These are phyloP conservation scores for Tephrocybe sp. DNA, from an alignment of 768 basidiomycete species.

Conservation along the genomic window DNA sequence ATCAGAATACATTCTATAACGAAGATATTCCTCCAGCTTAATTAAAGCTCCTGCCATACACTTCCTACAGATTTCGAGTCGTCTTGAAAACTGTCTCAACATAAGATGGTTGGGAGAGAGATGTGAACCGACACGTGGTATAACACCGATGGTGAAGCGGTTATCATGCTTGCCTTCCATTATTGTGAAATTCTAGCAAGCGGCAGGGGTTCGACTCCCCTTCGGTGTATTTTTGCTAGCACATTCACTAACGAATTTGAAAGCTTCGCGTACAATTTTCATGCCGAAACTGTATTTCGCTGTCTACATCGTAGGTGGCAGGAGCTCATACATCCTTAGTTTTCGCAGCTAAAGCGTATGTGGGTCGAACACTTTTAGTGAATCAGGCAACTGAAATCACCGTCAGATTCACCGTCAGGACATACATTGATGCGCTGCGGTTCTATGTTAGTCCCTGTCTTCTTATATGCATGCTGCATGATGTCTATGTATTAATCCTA, in stretches of 20 bases:
- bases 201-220: constrained; percentile 80
- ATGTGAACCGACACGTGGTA: too few relatives aligned
- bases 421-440: neutral
- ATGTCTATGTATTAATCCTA: too few relatives aligned
- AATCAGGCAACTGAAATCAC: neutral
- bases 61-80: too few relatives aligned
- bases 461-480: neutral
- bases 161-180: constrained; percentile 94
- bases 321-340: neutral
- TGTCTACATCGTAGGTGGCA: neutral
- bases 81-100: too few relatives aligned
- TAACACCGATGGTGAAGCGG: constrained; percentile 78
- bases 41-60: too few relatives aligned
- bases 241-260: neutral
- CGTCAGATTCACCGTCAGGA: neutral
- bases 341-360: constrained; percentile 1
- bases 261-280: too few relatives aligned
- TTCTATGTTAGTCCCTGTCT: neutral
- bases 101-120: too few relatives aligned
- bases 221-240: constrained; percentile 43
- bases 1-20: too few relatives aligned
- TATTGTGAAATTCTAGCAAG: constrained; percentile 40
- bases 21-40: too few relatives aligned
- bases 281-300: too few relatives aligned
- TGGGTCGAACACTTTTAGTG: neutral